A percentile compares a stretch with the other conserved stretches of the same genome.
phyloP scores from a whole-genome alignment of 345 rosid genomes.

The Triadica sebifera region DNA sequence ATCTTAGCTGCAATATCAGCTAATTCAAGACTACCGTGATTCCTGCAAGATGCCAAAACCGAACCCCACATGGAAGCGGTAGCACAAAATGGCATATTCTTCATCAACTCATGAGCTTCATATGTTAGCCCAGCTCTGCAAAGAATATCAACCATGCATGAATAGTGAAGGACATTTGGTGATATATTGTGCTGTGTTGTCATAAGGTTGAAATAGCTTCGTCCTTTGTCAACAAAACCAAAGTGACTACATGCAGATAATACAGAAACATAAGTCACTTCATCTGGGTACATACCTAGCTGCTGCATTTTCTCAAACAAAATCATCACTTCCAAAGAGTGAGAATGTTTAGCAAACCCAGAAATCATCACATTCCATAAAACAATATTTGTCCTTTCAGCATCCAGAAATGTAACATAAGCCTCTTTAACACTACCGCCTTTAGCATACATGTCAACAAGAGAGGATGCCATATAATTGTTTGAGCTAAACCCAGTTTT shows the following conservation, averaged over 20 bases:
- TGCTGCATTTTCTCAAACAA: constrained; percentile 88
- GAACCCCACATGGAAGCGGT: constrained; percentile 85
- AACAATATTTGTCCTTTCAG: constrained; percentile 51
- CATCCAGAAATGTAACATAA: constrained; percentile 44
- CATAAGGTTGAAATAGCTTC: constrained; percentile 61
- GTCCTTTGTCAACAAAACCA: constrained; percentile 64
- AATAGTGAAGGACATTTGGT: constrained; percentile 66
- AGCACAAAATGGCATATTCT: constrained; percentile 58
- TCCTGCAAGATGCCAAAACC: constrained; percentile 67
- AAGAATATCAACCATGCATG: constrained; percentile 88
- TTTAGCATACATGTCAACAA: constrained; percentile 80
- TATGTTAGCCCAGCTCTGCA: constrained; percentile 55
- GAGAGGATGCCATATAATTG: constrained; percentile 60
- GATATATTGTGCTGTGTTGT: constrained; percentile 37
- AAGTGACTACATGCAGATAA: constrained; percentile 78
- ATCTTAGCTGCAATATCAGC: constrained; percentile 70
- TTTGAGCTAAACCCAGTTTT: constrained; percentile 61
- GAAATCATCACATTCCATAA: constrained; percentile 75
- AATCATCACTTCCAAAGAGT: constrained; percentile 58
- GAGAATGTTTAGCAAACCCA: constrained; percentile 69
- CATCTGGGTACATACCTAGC: constrained; percentile 54
- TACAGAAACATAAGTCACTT: constrained; percentile 60
- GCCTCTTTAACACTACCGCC: constrained; percentile 69
- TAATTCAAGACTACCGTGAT: constrained; percentile 51
- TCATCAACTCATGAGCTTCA: constrained; percentile 64